These are phyloP conservation scores for Amylocarpus encephaloides DNA, from an alignment of 2,329 filamentous ascomycete species.

Conservation along the genomic window DNA sequence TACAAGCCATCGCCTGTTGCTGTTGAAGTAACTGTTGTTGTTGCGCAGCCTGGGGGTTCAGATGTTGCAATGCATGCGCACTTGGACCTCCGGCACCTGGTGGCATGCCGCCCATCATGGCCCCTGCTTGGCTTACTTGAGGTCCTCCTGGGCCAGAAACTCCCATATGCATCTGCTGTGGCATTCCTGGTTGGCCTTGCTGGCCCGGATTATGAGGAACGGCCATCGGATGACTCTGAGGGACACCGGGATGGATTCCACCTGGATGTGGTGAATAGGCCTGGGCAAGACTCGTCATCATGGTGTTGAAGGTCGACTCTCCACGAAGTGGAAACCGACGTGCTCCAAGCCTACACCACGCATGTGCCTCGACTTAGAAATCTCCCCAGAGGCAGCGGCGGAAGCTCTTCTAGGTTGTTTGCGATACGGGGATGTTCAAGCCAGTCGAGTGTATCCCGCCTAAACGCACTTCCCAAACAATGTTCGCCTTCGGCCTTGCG, in stretches of 20 bases:
- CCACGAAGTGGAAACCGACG: slow-evolving; percentile 57
- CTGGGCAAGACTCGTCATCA: slow-evolving; percentile 66
- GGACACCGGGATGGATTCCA: slow-evolving; percentile 64
- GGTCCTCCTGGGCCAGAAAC: slow-evolving; percentile 64
- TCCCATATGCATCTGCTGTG: slow-evolving; percentile 67
- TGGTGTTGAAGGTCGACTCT: slow-evolving; percentile 41
- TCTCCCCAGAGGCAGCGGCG: slow-evolving; percentile 39
- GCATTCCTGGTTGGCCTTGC: slow-evolving; percentile 60
- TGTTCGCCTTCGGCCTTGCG: not conserved
- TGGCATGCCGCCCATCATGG: slow-evolving; percentile 72
- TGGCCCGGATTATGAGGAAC: slow-evolving; percentile 57
- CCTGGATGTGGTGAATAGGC: slow-evolving; percentile 65
- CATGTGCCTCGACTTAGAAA: slow-evolving; percentile 23
- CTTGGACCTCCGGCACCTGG: slow-evolving; percentile 52
- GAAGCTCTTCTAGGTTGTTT: not conserved
- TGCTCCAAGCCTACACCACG: slow-evolving; percentile 21
- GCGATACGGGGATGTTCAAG: not conserved
- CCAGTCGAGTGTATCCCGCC: no score
- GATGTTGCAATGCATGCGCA: slow-evolving; percentile 65
- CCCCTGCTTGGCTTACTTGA: slow-evolving; percentile 62
- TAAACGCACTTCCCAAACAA: not conserved
- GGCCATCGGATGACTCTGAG: slow-evolving; percentile 50
- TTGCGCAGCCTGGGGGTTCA: slow-evolving; percentile 48
- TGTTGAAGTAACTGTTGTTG: slow-evolving; percentile 35
- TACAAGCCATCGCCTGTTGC: slow-evolving; percentile 22